These are phyloP conservation scores for Quercus gilva DNA, from an alignment of 306 rosid genomes.

Conservation along the genomic window DNA sequence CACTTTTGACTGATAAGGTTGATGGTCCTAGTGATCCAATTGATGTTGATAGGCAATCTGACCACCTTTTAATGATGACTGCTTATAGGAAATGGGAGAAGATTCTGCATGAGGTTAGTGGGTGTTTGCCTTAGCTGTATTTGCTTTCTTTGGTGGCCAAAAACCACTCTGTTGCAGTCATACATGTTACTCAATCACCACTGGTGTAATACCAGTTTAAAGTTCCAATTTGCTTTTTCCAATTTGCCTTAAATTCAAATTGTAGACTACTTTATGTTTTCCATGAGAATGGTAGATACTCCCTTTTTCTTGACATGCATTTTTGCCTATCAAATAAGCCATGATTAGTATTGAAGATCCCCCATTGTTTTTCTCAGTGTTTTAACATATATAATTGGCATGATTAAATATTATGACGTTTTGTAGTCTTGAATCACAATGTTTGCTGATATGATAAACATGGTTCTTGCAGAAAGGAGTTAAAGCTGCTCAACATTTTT, in stretches of 20 bases:
- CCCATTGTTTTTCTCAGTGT: not conserved
- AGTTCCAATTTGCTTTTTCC: not conserved
- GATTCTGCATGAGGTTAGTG: conserved; percentile 64
- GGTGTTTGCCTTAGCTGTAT: conserved; percentile 13
- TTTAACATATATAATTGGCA: not conserved
- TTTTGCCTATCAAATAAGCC: not conserved
- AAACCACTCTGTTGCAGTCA: not conserved
- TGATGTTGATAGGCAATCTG: conserved; percentile 67
- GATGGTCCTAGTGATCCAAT: conserved; percentile 54
- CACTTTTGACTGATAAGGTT: conserved; percentile 61
- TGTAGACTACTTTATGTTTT: not conserved
- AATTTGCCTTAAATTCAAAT: not conserved
- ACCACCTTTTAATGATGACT: conserved; percentile 76
- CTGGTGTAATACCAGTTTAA: not conserved
- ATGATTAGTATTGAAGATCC: not conserved
- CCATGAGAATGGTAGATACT: not conserved
- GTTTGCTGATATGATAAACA: conserved; percentile 16
- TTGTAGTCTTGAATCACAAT: not conserved
- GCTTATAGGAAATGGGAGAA: conserved; percentile 83
- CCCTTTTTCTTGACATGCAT: not conserved
- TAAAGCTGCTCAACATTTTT: conserved; percentile 78
- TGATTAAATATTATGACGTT: not conserved
- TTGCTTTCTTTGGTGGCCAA: conserved; percentile 18
- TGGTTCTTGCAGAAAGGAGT: conserved; percentile 67
- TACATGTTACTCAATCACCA: not conserved